A percentile compares a stretch with the other conserved stretches of the same genome.
These are phyloP conservation scores for Chlamydomonas urium DNA, from an alignment of 139 green algal genomes.

Conservation along the genomic window DNA sequence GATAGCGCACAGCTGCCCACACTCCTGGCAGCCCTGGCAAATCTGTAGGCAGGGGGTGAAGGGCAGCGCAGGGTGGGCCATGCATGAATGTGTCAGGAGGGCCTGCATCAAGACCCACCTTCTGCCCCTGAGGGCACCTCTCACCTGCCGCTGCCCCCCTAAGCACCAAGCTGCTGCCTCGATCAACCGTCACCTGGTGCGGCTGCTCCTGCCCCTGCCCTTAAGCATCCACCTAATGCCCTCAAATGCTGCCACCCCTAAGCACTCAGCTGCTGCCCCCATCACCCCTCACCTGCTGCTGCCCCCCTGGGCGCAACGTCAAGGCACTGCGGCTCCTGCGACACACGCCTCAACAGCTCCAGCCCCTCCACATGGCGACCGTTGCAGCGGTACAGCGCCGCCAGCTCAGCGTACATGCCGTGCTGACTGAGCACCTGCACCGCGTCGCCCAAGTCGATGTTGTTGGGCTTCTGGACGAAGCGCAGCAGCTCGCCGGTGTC, in stretches of 20 bases:
- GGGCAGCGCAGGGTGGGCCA: too few species aligned
- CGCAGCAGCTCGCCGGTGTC: conserved; percentile 70
- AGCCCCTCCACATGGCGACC: conserved; percentile 53
- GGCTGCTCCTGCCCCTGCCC: too few species aligned
- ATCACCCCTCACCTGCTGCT: conserved; percentile 28
- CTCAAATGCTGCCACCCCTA: background rate
- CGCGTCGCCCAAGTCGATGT: conserved; percentile 7
- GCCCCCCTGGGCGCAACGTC: conserved; percentile 19
- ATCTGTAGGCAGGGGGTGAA: too few species aligned
- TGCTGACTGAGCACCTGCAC: conserved; percentile 1
- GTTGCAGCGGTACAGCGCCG: conserved; percentile 62
- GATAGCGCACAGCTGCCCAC: conserved; percentile 78
- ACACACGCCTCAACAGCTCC: conserved; percentile 63
- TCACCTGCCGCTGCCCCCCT: too few species aligned
- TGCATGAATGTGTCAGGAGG: too few species aligned
- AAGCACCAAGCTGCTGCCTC: too few species aligned
- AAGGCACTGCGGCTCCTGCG: conserved; percentile 36
- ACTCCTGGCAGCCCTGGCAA: conserved; percentile 74
- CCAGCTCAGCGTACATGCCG: conserved; percentile 80
- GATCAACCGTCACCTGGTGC: too few species aligned
- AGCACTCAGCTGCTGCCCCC: background rate
- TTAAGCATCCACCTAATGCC: too few species aligned
- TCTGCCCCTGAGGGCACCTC: too few species aligned
- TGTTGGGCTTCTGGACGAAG: conserved; percentile 47
- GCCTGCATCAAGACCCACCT: too few species aligned